phyloP scores from a whole-genome alignment of 2,329 filamentous ascomycete species.

The Ceratocystis harringtonii region DNA sequence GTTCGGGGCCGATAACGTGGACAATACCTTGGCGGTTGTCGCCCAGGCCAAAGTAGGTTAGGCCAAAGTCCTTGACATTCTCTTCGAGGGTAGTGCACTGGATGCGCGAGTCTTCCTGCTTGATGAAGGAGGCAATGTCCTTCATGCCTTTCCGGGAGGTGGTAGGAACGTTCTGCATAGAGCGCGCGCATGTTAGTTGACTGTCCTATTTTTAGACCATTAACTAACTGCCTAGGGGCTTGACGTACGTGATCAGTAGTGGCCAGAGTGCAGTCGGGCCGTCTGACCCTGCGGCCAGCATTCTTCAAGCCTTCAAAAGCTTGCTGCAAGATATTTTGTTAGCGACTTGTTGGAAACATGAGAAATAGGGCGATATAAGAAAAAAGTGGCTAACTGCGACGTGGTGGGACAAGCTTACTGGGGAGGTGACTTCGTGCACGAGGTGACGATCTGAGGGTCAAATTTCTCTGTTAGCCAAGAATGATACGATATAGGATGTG shows the following conservation, averaged over 20 bases:
- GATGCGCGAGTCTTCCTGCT: constrained; percentile 81
- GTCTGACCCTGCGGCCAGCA: constrained; percentile 70
- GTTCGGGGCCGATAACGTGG: constrained; percentile 94
- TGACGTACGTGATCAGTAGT: constrained; percentile 84
- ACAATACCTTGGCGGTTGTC: constrained; percentile 97
- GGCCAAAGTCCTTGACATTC: constrained; percentile 89
- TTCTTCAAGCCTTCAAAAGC: constrained; percentile 92
- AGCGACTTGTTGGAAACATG: constrained; percentile 11
- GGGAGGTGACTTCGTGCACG: constrained; percentile 96
- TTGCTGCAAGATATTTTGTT: constrained; percentile 43
- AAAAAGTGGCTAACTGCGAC: background rate
- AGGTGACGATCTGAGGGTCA: constrained; percentile 62
- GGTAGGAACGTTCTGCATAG: constrained; percentile 73
- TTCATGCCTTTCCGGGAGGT: constrained; percentile 82
- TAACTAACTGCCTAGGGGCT: background rate
- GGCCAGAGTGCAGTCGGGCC: constrained; percentile 90
- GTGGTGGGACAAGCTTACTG: constrained; percentile 40
- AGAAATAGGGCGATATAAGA: background rate
- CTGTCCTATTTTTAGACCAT: background rate
- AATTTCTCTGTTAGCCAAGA: background rate
- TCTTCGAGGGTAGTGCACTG: constrained; percentile 95
- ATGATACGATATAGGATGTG: background rate
- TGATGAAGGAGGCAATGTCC: constrained; percentile 83
- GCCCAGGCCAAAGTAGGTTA: constrained; percentile 92
- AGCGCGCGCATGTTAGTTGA: constrained; percentile 19